Percentiles rank a stretch among this genome's conserved stretches.
Evolutionary conservation across 805 yeast species (phyloP).

Genomic region (Cyberlindnera misumaiensis): DNA sequence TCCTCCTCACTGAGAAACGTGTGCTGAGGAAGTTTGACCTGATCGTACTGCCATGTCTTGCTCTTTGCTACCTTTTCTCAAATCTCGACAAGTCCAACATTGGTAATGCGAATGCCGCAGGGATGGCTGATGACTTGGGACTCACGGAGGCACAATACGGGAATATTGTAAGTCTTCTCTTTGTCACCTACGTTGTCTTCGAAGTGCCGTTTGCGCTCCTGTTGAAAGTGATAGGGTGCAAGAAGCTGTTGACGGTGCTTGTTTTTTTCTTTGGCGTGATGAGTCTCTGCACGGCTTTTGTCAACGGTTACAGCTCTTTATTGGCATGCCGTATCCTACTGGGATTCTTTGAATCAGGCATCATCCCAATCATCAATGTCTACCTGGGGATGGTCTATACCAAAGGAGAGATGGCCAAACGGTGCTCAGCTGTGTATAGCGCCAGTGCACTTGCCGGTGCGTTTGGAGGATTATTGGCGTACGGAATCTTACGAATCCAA

Average conservation of each 20-base stretch:
- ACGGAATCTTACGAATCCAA: slow-evolving; percentile 35
- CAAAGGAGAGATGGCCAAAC: slow-evolving; percentile 39
- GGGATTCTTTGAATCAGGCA: slow-evolving; percentile 47
- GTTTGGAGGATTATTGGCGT: slow-evolving; percentile 48
- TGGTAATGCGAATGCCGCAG: slow-evolving; percentile 54
- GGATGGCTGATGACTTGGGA: slow-evolving; percentile 35
- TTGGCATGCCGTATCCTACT: slow-evolving; percentile 41
- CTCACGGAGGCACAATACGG: slow-evolving; percentile 34
- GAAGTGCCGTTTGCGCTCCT: slow-evolving; percentile 33
- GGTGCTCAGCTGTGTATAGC: slow-evolving; percentile 27
- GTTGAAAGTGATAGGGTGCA: slow-evolving; percentile 31
- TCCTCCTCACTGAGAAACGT: slow-evolving; percentile 17
- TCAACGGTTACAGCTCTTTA: slow-evolving; percentile 33
- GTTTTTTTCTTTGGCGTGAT: slow-evolving; percentile 32
- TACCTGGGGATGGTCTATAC: slow-evolving; percentile 42
- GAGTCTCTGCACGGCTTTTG: slow-evolving; percentile 37
- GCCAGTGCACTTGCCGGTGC: slow-evolving; percentile 35
- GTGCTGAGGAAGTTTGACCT: slow-evolving; percentile 37
- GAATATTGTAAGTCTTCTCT: slow-evolving; percentile 38
- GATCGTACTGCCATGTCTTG: slow-evolving; percentile 36
- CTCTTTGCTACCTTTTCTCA: slow-evolving; percentile 37
- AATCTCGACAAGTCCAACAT: slow-evolving; percentile 50
- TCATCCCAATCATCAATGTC: slow-evolving; percentile 43
- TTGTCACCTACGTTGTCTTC: slow-evolving; percentile 36
- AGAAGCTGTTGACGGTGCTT: slow-evolving; percentile 26